Evolutionary conservation across 2,329 filamentous ascomycete genomes (phyloP).

Genomic region (Verticillium longisporum): DNA sequence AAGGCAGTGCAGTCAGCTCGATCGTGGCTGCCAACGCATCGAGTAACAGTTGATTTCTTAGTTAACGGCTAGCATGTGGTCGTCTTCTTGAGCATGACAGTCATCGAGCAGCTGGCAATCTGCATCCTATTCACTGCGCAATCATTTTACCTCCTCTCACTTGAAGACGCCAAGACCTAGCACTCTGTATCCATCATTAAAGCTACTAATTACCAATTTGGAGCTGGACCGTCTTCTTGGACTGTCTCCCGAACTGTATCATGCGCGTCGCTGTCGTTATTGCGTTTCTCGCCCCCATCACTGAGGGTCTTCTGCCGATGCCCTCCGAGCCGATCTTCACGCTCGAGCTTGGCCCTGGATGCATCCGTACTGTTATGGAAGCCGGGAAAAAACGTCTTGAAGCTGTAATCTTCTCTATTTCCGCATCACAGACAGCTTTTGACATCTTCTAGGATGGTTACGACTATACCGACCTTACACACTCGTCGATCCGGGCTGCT

Average conservation of each 20-base stretch:
- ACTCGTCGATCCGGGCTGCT: conserved; percentile 57
- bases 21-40: no score
- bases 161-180: no score
- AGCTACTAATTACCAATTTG: no score
- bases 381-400: conserved; percentile 91
- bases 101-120: no score
- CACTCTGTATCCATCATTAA: no score
- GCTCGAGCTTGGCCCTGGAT: conserved; percentile 77
- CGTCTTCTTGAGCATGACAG: no score
- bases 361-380: conserved; percentile 83
- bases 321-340: conserved; percentile 50
- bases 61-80: no score
- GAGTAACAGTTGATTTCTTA: no score
- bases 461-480: conserved; percentile 92
- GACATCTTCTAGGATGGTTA: conserved; percentile 39
- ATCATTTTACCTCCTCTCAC: no score
- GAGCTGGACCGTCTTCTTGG: no score
- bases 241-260: neutral
- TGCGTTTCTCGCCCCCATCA: neutral
- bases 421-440: neutral
- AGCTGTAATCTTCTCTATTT: conserved; percentile 48
- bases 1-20: no score
- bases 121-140: no score
- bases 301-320: neutral
- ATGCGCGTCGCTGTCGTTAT: neutral